These are phyloP conservation scores for Phytopythium ostracodes DNA, from an alignment of 352 stramenopile genomes.

Conservation along the genomic window DNA sequence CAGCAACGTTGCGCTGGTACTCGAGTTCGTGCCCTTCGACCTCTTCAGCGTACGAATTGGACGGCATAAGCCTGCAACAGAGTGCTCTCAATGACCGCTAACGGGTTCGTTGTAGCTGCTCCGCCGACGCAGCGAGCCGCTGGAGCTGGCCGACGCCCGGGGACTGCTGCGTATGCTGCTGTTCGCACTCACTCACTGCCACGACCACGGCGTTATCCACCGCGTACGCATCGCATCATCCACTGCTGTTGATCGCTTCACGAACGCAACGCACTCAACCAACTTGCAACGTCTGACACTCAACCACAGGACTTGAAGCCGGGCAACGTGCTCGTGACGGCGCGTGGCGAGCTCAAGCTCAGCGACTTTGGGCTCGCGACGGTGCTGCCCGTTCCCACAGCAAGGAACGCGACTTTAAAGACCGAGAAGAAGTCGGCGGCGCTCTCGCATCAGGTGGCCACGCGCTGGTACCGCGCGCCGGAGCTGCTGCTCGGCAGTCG, in stretches of 20 bases:
- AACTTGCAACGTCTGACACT: neutral
- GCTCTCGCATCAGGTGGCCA: conserved; percentile 75
- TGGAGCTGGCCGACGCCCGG: conserved; percentile 40
- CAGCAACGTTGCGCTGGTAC: conserved; percentile 51
- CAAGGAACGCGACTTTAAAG: too few relatives aligned
- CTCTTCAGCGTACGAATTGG: conserved; percentile 39
- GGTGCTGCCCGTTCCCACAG: conserved; percentile 33
- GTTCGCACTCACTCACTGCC: conserved; percentile 55
- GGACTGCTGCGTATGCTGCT: conserved; percentile 68
- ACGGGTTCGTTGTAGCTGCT: conserved; percentile 26
- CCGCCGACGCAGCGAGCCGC: conserved; percentile 25
- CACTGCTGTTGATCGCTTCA: neutral
- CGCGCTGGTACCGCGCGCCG: conserved; percentile 79
- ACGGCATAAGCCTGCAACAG: too few relatives aligned
- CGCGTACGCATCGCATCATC: conserved; percentile 22
- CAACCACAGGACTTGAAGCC: conserved; percentile 62
- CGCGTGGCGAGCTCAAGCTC: conserved; percentile 59
- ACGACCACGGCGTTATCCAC: conserved; percentile 60
- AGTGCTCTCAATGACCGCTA: neutral
- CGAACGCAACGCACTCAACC: too few relatives aligned
- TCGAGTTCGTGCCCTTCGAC: conserved; percentile 69
- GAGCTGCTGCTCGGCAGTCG: conserved; percentile 75
- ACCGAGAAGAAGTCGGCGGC: conserved; percentile 8
- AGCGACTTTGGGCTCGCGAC: conserved; percentile 79
- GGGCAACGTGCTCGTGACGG: conserved; percentile 57